Evolutionary conservation across 2,329 filamentous ascomycete genomes (phyloP).

Genomic region (Venturia asperata): DNA sequence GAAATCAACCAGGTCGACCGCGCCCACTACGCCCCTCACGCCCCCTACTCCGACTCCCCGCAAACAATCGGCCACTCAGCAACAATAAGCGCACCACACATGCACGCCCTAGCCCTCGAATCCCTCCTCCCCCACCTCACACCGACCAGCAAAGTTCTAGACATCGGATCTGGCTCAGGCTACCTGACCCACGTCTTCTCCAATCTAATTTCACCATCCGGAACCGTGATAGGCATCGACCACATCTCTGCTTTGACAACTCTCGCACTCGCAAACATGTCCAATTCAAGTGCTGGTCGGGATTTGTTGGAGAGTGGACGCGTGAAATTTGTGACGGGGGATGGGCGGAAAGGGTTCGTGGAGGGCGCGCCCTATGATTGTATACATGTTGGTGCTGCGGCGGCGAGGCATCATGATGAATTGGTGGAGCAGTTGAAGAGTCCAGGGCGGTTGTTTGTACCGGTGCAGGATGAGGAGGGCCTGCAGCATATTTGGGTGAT

Average conservation of each 20-base stretch:
- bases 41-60: slow-evolving; percentile 67
- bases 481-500: slow-evolving; percentile 66
- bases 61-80: slow-evolving; percentile 60
- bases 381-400: slow-evolving; percentile 91
- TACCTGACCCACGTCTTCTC: slow-evolving; percentile 87
- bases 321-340: slow-evolving; percentile 66
- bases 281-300: slow-evolving; percentile 41
- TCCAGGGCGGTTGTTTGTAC: slow-evolving; percentile 76
- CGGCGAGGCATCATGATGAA: slow-evolving; percentile 61
- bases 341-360: slow-evolving; percentile 46
- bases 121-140: slow-evolving; percentile 52
- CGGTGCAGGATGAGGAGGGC: slow-evolving; percentile 46
- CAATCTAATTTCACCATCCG: slow-evolving; percentile 56
- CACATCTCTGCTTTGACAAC: slow-evolving; percentile 43
- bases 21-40: slow-evolving; percentile 66
- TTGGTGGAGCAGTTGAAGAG: slow-evolving; percentile 69
- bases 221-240: slow-evolving; percentile 42
- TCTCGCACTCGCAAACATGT: slow-evolving; percentile 36
- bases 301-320: slow-evolving; percentile 55
- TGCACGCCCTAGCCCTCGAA: slow-evolving; percentile 61
- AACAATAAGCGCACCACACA: slow-evolving; percentile 66
- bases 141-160: slow-evolving; percentile 43
- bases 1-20: slow-evolving; percentile 66
- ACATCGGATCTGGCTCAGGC: slow-evolving; percentile 46
- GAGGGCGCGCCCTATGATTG: slow-evolving; percentile 67